These are phyloP conservation scores for Davidsoniella neocaledoniae DNA, from an alignment of 2,329 filamentous ascomycete species.

Conservation along the genomic window DNA sequence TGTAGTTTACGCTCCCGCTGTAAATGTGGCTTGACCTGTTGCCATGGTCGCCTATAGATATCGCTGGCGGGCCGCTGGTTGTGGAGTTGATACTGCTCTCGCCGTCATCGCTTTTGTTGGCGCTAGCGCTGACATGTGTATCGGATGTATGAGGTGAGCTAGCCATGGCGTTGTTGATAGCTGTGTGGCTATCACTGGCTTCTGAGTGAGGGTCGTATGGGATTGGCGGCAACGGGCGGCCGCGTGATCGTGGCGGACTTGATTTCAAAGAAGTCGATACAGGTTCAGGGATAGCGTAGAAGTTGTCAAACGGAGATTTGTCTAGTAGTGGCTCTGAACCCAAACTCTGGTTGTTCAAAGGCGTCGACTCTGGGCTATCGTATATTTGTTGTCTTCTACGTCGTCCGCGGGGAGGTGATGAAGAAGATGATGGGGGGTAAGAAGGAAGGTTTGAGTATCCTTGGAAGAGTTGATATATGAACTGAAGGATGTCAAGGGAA, in stretches of 20 bases:
- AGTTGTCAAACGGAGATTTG: conserved; percentile 1
- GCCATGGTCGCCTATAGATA: too few species aligned
- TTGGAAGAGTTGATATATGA: background rate
- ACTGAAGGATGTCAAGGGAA: background rate
- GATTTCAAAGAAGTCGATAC: background rate
- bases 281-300: background rate
- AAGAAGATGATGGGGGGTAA: background rate
- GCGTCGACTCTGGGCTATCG: background rate
- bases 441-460: background rate
- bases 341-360: background rate
- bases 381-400: background rate
- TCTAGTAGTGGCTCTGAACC: background rate
- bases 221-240: too few species aligned
- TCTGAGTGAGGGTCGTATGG: too few species aligned
- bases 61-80: background rate
- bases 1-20: background rate
- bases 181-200: background rate
- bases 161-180: background rate
- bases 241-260: too few species aligned
- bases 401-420: background rate
- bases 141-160: too few species aligned
- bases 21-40: too few species aligned
- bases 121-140: too few species aligned
- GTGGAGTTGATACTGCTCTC: background rate
- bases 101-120: too few species aligned